Conservation (phyloP, 805 yeast genomes). For the Teunomyces aglyptinius region DNA sequence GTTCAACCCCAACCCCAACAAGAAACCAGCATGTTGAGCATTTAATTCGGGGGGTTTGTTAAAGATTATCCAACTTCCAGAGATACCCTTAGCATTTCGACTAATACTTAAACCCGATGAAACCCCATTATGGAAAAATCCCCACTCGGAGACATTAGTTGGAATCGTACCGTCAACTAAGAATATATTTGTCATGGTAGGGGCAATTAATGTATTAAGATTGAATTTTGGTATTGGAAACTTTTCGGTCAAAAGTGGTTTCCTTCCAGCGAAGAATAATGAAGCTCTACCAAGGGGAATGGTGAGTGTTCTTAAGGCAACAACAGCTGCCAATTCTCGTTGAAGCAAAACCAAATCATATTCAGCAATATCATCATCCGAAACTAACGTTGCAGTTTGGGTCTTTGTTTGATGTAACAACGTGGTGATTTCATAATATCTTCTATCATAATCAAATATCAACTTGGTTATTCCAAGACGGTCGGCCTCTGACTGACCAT, state of each 20-base stretch:
- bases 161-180: constrained; percentile 54
- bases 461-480: constrained; percentile 63
- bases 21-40: constrained; percentile 91
- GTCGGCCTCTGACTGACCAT: constrained; percentile 68
- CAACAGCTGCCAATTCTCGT: constrained; percentile 56
- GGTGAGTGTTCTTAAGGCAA: constrained; percentile 70
- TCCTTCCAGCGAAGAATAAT: constrained; percentile 61
- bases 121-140: constrained; percentile 88
- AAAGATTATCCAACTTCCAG: constrained; percentile 90
- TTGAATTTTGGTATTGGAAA: constrained; percentile 77
- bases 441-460: constrained; percentile 73
- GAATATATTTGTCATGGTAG: constrained; percentile 62
- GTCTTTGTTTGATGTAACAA: constrained; percentile 67
- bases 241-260: constrained; percentile 81
- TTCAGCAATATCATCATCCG: constrained; percentile 46
- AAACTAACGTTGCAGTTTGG: constrained; percentile 49
- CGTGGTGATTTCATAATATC: constrained; percentile 74
- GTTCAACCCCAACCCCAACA: constrained; percentile 87
- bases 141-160: constrained; percentile 66
- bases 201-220: constrained; percentile 61
- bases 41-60: constrained; percentile 69
- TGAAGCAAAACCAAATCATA: constrained; percentile 55
- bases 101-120: constrained; percentile 81
- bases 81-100: constrained; percentile 61
- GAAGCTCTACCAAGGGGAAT: constrained; percentile 80